Evolutionary conservation across 2,329 filamentous ascomycete species (phyloP), one percentile per base, ranked within the genome.

Genomic region (Ilyonectria destructans): DNA sequence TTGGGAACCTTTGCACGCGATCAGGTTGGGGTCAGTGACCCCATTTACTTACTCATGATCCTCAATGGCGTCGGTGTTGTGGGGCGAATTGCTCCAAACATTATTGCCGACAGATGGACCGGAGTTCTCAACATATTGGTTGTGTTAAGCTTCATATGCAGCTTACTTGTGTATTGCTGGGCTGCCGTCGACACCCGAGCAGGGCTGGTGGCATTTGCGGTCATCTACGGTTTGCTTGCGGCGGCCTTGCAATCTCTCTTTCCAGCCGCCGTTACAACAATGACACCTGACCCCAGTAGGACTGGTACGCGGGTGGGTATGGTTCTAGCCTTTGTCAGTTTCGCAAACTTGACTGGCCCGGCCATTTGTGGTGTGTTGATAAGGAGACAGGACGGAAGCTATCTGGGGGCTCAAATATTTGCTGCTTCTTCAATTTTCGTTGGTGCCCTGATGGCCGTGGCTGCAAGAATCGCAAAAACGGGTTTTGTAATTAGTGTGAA

Each of bases 51-150:
- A 0, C 45, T 74, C 13, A 79, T 89, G 49, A 79, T 87, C 26
- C 83, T 89, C 76, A 90, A 89, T 67, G 86, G 84, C 1, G 81
- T 88, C 13, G 87, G 87, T 0, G 73, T 88, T 6, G 71, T 85
- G 9, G 85, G 85, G 7, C 85, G 87, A 2, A 70, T 88, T 23
- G 74, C 87, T 19, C 86, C 86, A 0, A 85, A 81, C 51, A 78
- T 83, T 12, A 70, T 87, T 5, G 85, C 85, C 2, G 86, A 89
- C 66, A 79, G 78, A 46, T 85, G 79, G 66, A 80, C 85, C 2
- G 88, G 88, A 1, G 81, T 85, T 0, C 74, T 90, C 52, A 90
- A 89, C 71, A 79, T 85, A 4, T 74, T 88, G 29, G 82, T 87
- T 26, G 81, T 86, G 0, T 57, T 78, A 0, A 76, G 74, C 1